Conservation (phyloP, 768 basidiomycete genomes). For the Wakefieldia striispora region DNA sequence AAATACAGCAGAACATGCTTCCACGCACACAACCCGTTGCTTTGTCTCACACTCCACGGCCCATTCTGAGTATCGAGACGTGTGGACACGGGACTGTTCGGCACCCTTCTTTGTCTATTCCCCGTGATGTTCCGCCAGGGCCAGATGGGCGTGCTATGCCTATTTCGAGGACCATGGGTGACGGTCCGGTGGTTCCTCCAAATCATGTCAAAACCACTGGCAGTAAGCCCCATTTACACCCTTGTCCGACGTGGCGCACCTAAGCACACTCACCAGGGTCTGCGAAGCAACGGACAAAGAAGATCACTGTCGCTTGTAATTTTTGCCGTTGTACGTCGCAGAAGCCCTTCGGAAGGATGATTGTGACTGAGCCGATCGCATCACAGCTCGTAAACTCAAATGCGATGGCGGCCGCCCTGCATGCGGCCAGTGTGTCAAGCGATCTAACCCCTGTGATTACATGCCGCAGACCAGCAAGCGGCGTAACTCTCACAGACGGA, state of each 20-base stretch:
- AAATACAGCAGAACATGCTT: constrained; percentile 40
- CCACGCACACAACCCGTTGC: constrained; percentile 28
- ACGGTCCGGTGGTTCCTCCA: constrained; percentile 28
- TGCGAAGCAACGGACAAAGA: constrained; percentile 70
- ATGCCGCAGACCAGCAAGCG: constrained; percentile 71
- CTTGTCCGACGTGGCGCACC: constrained; percentile 9
- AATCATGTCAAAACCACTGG: constrained; percentile 34
- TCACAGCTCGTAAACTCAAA: constrained; percentile 79
- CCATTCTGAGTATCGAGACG: constrained; percentile 63
- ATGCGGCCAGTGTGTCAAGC: constrained; percentile 78
- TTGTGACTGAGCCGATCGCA: constrained; percentile 20
- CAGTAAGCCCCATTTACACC: constrained; percentile 34
- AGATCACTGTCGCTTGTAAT: constrained; percentile 88
- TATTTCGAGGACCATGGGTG: constrained; percentile 39
- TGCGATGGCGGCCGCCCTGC: constrained; percentile 85
- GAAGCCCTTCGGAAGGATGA: constrained; percentile 10
- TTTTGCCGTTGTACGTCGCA: constrained; percentile 79
- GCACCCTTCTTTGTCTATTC: constrained; percentile 43
- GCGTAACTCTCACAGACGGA: constrained; percentile 61
- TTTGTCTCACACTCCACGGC: constrained; percentile 44
- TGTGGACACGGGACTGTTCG: constrained; percentile 43
- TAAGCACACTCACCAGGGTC: constrained; percentile 41
- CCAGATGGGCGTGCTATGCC: constrained; percentile 44
- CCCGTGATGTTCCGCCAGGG: constrained; percentile 47
- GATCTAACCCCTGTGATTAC: constrained; percentile 77